Percentiles rank a stretch among this genome's conserved stretches.
These are phyloP conservation scores for Sphenostylis stenocarpa DNA, from an alignment of 306 rosid genomes.

Conservation along the genomic window DNA sequence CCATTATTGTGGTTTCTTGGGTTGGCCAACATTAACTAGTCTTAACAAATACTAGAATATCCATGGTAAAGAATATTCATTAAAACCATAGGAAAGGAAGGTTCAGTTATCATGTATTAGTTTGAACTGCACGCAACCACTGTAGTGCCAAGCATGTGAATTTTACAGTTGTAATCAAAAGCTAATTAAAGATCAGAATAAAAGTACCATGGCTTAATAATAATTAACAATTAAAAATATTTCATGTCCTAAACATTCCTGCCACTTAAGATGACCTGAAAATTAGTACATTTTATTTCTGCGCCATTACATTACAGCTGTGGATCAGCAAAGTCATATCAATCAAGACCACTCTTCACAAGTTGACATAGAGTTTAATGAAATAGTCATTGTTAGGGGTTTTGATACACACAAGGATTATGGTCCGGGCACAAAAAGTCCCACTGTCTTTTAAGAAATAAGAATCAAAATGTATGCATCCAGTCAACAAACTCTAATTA, in stretches of 20 bases:
- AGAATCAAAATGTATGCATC: not conserved
- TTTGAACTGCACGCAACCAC: not conserved
- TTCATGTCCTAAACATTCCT: not conserved
- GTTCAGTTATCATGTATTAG: not conserved
- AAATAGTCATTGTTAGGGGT: not conserved
- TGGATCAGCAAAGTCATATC: not conserved
- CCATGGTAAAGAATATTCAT: not conserved
- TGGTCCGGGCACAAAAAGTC: not conserved
- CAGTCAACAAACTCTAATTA: not conserved
- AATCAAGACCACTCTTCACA: not conserved
- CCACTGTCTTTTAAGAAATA: conserved; percentile 4
- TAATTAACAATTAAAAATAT: not conserved
- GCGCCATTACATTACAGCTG: not conserved
- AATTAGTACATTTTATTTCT: not conserved
- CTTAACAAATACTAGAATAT: not conserved
- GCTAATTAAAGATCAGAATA: not conserved
- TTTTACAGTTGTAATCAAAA: not conserved
- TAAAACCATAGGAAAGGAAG: not conserved
- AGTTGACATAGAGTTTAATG: not conserved
- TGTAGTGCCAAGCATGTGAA: not conserved
- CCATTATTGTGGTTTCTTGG: not conserved
- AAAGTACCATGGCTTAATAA: not conserved
- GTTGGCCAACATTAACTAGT: not conserved
- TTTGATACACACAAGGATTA: not conserved
- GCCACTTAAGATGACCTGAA: not conserved